A percentile compares a stretch with the other conserved stretches of the same genome.
Evolutionary conservation across 1,284 basidiomycete genomes (phyloP).

Genomic region (Sanguinoderma infundibulare): DNA sequence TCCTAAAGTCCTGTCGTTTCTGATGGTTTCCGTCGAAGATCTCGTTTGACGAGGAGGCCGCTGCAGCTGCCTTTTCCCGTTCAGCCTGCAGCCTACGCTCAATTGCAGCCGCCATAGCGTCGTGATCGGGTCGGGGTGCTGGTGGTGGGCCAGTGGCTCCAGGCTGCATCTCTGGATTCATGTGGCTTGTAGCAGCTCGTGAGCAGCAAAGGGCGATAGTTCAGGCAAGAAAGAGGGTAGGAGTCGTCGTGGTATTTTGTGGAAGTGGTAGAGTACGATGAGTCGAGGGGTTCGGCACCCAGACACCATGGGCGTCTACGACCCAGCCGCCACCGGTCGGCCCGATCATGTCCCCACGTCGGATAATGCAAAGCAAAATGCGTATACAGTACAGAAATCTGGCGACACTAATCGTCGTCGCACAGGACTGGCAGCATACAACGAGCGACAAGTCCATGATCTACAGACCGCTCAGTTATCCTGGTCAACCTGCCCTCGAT

Average conservation of each 20-base stretch:
- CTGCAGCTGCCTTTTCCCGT: conserved; percentile 18
- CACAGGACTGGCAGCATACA: neutral
- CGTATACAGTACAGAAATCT: neutral
- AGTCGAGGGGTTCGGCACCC: neutral
- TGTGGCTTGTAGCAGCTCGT: neutral
- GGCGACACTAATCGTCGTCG: too few species aligned
- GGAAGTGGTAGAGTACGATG: neutral
- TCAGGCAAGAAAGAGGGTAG: neutral
- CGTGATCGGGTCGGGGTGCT: conserved; percentile 23
- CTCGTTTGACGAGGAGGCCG: conserved; percentile 25
- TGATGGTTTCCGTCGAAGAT: conserved; percentile 62
- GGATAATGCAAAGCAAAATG: neutral
- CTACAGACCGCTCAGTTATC: conserved; percentile 8
- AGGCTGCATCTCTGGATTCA: conserved; percentile 5
- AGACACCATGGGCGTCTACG: neutral
- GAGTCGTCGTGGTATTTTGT: conserved; percentile 2
- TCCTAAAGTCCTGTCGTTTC: conserved; percentile 68
- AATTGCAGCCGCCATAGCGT: conserved; percentile 26
- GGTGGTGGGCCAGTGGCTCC: neutral
- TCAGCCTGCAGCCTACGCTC: conserved; percentile 27
- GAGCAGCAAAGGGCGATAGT: neutral
- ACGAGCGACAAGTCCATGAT: neutral
- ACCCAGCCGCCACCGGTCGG: neutral
- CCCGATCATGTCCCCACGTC: neutral
- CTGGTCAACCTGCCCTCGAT: conserved; percentile 19